phyloP scores from a whole-genome alignment of 108 stramenopile species.

The Nitzschia sp. region DNA sequence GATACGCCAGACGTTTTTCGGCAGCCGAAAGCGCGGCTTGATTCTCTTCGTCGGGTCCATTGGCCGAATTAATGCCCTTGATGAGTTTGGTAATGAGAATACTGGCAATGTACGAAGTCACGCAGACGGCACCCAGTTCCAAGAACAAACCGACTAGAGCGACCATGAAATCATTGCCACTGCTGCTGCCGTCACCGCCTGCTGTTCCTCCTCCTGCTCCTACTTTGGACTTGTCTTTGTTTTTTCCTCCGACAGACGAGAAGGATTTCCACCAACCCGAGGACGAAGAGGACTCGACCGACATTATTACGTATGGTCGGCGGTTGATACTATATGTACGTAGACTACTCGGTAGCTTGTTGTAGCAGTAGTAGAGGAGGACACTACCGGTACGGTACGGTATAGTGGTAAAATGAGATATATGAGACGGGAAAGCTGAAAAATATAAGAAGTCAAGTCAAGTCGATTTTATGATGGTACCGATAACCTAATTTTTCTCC shows the following conservation, averaged over 20 bases:
- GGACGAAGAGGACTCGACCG: not conserved
- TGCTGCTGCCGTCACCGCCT: no score
- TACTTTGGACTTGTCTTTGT: not conserved
- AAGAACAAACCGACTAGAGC: constrained; percentile 21
- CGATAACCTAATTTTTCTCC: no score
- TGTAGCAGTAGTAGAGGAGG: no score
- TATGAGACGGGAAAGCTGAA: no score
- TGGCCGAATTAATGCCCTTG: not conserved
- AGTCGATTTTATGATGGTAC: no score
- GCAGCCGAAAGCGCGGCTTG: constrained; percentile 23
- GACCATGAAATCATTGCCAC: not conserved
- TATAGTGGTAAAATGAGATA: no score
- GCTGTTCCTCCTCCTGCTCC: no score
- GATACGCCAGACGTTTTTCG: constrained; percentile 34
- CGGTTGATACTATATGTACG: no score
- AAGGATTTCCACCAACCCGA: constrained; percentile 11
- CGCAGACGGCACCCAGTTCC: constrained; percentile 33
- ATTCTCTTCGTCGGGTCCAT: constrained; percentile 5
- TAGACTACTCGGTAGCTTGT: no score
- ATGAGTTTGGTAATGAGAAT: constrained; percentile 25
- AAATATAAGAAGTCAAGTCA: no score
- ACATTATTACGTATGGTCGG: no score
- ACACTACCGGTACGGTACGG: no score
- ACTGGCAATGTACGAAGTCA: constrained; percentile 26
- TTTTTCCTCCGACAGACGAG: not conserved